Conservation (phyloP, 192 early-diverging fungal genomes). For the Linnemannia schmuckeri region DNA sequence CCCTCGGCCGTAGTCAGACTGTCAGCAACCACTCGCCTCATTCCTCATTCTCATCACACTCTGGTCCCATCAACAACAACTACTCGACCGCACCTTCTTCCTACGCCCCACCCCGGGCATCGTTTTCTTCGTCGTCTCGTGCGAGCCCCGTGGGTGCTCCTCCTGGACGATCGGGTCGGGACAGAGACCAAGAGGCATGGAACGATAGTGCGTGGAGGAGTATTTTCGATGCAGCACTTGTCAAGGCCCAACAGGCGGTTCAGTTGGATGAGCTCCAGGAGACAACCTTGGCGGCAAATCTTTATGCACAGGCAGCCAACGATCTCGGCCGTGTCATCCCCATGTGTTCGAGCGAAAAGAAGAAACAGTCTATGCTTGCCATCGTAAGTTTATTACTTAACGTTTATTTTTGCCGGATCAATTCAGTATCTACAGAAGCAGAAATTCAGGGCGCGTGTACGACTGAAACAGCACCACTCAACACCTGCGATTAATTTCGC, state of each 20-base stretch:
- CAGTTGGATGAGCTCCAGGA: slow-evolving; percentile 52
- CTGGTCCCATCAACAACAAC: slow-evolving; percentile 17
- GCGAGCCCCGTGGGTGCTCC: slow-evolving; percentile 25
- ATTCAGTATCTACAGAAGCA: not conserved
- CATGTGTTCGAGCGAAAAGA: slow-evolving; percentile 54
- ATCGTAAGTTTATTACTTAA: slow-evolving; percentile 33
- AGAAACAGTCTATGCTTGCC: slow-evolving; percentile 52
- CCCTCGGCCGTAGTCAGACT: slow-evolving; percentile 4
- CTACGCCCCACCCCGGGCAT: slow-evolving; percentile 33
- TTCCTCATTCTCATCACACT: slow-evolving; percentile 42
- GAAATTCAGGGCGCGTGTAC: not conserved
- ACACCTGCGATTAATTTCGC: not conserved
- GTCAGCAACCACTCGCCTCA: slow-evolving; percentile 20
- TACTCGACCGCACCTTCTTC: slow-evolving; percentile 1
- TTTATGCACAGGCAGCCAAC: slow-evolving; percentile 52
- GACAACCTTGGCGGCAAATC: slow-evolving; percentile 39
- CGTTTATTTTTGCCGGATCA: not conserved
- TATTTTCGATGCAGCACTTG: slow-evolving; percentile 49
- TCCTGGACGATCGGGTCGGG: slow-evolving; percentile 15
- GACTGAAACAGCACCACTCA: slow-evolving; percentile 1
- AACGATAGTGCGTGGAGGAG: slow-evolving; percentile 36
- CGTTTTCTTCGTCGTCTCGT: slow-evolving; percentile 38
- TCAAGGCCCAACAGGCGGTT: slow-evolving; percentile 54
- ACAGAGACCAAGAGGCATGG: slow-evolving; percentile 29
- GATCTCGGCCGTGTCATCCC: slow-evolving; percentile 53